These are phyloP conservation scores for Hypoxylon cercidicola DNA, from an alignment of 495 filamentous ascomycete genomes.

Conservation along the genomic window DNA sequence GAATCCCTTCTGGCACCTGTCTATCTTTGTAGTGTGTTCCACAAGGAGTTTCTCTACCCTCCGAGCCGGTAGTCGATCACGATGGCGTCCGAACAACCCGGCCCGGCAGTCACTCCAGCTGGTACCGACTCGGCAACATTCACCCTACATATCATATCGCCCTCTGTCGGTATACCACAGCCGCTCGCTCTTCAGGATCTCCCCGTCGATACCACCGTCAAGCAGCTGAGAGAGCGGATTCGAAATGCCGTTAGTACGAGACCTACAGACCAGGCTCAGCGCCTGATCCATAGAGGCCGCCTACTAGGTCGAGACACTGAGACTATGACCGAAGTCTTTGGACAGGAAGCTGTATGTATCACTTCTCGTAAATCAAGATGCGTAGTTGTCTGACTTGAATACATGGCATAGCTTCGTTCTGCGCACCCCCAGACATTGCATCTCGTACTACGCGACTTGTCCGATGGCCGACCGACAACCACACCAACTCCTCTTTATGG, in stretches of 20 bases:
- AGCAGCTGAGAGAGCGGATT: conserved; percentile 69
- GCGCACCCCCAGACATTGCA: conserved; percentile 65
- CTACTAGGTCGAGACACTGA: conserved; percentile 62
- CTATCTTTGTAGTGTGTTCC: not conserved
- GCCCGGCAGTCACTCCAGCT: conserved; percentile 28
- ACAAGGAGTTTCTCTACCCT: conserved; percentile 4
- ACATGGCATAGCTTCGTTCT: conserved; percentile 55
- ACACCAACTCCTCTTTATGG: conserved; percentile 29
- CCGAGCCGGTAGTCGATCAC: conserved; percentile 13
- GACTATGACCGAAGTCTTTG: conserved; percentile 68
- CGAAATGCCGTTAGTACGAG: conserved; percentile 62
- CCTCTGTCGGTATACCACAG: conserved; percentile 65
- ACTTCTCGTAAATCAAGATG: not conserved
- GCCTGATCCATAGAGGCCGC: conserved; percentile 74
- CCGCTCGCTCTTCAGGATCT: conserved; percentile 65
- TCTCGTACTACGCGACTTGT: conserved; percentile 66
- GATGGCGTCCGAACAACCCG: conserved; percentile 41
- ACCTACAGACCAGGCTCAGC: conserved; percentile 65
- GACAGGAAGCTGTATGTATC: conserved; percentile 62
- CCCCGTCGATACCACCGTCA: conserved; percentile 65
- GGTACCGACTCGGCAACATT: conserved; percentile 47
- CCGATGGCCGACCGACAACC: conserved; percentile 44
- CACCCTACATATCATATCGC: conserved; percentile 72
- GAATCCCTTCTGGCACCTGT: conserved; percentile 5
- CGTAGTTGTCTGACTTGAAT: conserved; percentile 14